Base-by-base conservation (phyloP, 2,329 filamentous ascomycete species). In the Cladosporium sp. region DNA sequence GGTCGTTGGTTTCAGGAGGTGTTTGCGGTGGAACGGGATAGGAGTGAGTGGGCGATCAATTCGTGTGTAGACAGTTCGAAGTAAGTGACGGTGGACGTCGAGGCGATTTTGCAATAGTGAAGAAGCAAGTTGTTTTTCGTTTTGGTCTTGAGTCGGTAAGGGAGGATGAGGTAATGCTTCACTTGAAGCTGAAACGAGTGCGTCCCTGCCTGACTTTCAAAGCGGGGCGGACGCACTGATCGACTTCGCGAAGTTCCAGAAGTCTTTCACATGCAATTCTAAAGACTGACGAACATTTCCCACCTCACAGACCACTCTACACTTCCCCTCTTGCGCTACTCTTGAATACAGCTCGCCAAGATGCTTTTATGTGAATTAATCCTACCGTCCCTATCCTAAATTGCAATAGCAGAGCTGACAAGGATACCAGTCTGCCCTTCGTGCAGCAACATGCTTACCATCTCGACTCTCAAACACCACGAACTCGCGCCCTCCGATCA, bases 401-500 rank as follows among this genome's bases (percentile, higher is more conserved):
- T 18, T 20, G 47, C 43, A 36, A 40, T 41, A 12, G 22, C 22
- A 27, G 9, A 27, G 22, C 22, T 27, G 22, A 27, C 22, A 27
- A 4, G 18, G 13, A 27, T 30, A 24, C 29, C 60, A 87, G 86
- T 92, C 80, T 93, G 88, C 70, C 88, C 88, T 44, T 82, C 82
- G 67, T 93, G 88, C 77, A 84, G 84, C 70, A 93, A 92, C 75
- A 84, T 89, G 70, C 82, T 93, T 65, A 89, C 86, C 64, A 84
- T 92, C 62, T 83, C 83, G 43, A 62, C 64, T 54, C 64, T 72
- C 5, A 69, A 72, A 7, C 59, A 66, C 30, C 66, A 62, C 24
- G 61, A 68, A 45, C 56, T 58, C 30, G 43, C 57, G 15, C 60
- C 61, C 27, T 68, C 70, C 44, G 71, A 72, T 36, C 68, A 68